Conservation (phyloP, 495 filamentous ascomycete species). For the Elasticomyces elasticus region DNA sequence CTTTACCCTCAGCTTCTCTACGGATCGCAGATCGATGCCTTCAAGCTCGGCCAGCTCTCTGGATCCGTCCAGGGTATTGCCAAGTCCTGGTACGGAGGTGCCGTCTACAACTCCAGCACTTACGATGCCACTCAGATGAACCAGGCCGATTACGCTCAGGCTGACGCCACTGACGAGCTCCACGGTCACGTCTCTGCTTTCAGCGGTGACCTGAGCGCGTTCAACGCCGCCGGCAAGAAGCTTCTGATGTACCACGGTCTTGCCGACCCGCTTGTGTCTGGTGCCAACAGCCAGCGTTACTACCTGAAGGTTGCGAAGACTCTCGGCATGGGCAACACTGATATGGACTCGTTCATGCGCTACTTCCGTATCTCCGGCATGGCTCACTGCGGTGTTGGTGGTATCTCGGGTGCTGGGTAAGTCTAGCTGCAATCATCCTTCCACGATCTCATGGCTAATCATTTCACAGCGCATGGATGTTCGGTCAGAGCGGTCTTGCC, state of each 20-base stretch:
- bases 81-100: slow-evolving; percentile 39
- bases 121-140: slow-evolving; percentile 39
- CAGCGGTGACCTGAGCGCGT: slow-evolving; percentile 28
- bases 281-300: slow-evolving; percentile 24
- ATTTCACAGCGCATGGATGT: slow-evolving; percentile 35
- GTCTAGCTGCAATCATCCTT: neutral
- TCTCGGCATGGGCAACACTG: slow-evolving; percentile 28
- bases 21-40: slow-evolving; percentile 16
- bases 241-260: slow-evolving; percentile 28
- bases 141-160: slow-evolving; percentile 34
- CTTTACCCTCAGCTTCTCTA: slow-evolving; percentile 27
- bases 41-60: slow-evolving; percentile 9
- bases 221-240: slow-evolving; percentile 23
- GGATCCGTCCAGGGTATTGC: slow-evolving; percentile 10
- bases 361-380: slow-evolving; percentile 52
- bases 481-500: slow-evolving; percentile 38
- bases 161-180: slow-evolving; percentile 31
- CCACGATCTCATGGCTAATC: neutral
- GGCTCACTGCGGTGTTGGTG: slow-evolving; percentile 40
- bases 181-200: slow-evolving; percentile 43
- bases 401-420: slow-evolving; percentile 26
- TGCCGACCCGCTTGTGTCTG: slow-evolving; percentile 21
- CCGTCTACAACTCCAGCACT: slow-evolving; percentile 40
- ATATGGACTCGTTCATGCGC: slow-evolving; percentile 48
- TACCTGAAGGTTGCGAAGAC: slow-evolving; percentile 37